Evolutionary conservation across 2,329 filamentous ascomycete species (phyloP).

Genomic region (Penicillium sp.): DNA sequence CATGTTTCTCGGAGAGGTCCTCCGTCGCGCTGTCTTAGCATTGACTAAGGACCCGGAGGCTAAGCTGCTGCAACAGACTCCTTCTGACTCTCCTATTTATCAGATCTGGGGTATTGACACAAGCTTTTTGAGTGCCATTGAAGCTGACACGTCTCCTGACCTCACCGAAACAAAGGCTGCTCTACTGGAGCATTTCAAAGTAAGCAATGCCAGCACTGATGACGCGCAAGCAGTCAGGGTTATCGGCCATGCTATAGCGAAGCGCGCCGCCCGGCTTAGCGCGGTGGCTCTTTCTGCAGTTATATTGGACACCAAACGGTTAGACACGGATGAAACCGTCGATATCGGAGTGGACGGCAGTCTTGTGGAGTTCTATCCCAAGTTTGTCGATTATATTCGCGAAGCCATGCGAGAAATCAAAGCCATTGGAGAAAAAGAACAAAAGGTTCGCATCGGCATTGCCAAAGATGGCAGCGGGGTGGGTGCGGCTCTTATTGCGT

Average conservation of each 20-base stretch:
- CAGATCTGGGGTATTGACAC: constrained; percentile 88
- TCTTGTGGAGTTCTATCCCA: constrained; percentile 92
- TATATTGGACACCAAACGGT: constrained; percentile 72
- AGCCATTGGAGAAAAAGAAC: constrained; percentile 76
- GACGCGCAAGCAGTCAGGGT: constrained; percentile 86
- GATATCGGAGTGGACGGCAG: constrained; percentile 95
- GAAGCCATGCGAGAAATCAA: constrained; percentile 74
- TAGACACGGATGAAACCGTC: constrained; percentile 65
- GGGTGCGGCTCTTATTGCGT: constrained; percentile 90
- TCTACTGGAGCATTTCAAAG: constrained; percentile 70
- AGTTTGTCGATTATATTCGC: constrained; percentile 82
- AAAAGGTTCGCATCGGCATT: constrained; percentile 87
- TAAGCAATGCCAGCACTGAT: constrained; percentile 72
- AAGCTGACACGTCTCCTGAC: constrained; percentile 71
- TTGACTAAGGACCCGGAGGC: constrained; percentile 65
- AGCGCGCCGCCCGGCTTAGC: constrained; percentile 79
- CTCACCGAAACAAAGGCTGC: constrained; percentile 71
- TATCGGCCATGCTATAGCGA: constrained; percentile 77
- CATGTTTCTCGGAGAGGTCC: constrained; percentile 96
- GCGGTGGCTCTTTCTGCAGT: constrained; percentile 85
- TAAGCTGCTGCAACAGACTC: constrained; percentile 71
- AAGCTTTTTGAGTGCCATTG: constrained; percentile 80
- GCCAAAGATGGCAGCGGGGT: constrained; percentile 95
- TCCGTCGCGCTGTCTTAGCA: constrained; percentile 70
- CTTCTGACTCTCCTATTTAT: constrained; percentile 63